These are phyloP conservation scores for Hypoxylon sp. DNA, from an alignment of 2,329 filamentous ascomycete genomes.

Conservation along the genomic window DNA sequence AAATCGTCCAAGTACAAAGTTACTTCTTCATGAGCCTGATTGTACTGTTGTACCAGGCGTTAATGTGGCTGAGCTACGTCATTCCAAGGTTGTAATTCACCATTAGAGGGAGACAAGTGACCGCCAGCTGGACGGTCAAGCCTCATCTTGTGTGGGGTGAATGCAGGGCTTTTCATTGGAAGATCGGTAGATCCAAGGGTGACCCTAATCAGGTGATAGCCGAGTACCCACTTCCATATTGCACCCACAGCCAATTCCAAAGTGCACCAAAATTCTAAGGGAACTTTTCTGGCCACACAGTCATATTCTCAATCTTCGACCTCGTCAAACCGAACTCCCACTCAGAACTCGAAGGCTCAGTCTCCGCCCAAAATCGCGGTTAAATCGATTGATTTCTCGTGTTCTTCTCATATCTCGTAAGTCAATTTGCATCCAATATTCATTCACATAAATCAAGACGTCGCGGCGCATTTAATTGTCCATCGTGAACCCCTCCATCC, in stretches of 20 bases:
- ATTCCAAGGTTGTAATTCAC: slow-evolving; percentile 42
- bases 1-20: slow-evolving; percentile 37
- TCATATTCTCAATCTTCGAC: slow-evolving; percentile 53
- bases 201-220: slow-evolving; percentile 54
- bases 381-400: slow-evolving; percentile 99
- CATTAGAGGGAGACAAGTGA: slow-evolving; percentile 22
- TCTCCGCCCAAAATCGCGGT: slow-evolving; percentile 97
- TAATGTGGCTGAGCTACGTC: slow-evolving; percentile 47
- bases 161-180: slow-evolving; percentile 22
- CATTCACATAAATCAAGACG: slow-evolving; percentile 26
- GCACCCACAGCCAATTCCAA: slow-evolving; percentile 44
- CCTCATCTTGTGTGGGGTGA: slow-evolving; percentile 27
- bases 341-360: slow-evolving; percentile 96
- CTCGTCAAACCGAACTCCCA: slow-evolving; percentile 51
- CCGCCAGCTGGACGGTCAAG: slow-evolving; percentile 16
- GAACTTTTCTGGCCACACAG: slow-evolving; percentile 51
- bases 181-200: slow-evolving; percentile 5
- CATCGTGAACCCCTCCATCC: slow-evolving; percentile 13
- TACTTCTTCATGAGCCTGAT: slow-evolving; percentile 31
- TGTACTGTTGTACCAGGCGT: slow-evolving; percentile 2
- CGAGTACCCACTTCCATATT: slow-evolving; percentile 35
- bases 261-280: slow-evolving; percentile 45
- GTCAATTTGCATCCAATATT: slow-evolving; percentile 45
- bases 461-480: slow-evolving; percentile 4
- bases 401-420: slow-evolving; percentile 69